Conservation (phyloP, 768 basidiomycete species). For the Suillus subluteus region DNA sequence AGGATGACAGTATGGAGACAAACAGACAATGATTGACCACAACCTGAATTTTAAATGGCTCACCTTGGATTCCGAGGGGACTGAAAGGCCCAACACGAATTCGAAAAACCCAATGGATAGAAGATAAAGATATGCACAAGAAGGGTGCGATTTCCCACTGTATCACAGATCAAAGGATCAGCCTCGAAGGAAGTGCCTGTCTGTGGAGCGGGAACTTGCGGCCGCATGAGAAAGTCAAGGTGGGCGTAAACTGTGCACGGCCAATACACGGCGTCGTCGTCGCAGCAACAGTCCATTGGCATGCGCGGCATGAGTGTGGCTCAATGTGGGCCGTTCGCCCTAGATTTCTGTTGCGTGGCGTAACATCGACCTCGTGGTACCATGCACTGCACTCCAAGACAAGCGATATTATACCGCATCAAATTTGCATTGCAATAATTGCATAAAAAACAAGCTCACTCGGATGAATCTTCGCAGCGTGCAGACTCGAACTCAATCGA, state of each 20-base stretch:
- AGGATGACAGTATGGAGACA: background rate
- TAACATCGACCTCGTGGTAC: background rate
- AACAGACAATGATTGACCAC: background rate
- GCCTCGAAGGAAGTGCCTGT: slow-evolving; percentile 6
- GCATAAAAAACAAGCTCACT: slow-evolving; percentile 3
- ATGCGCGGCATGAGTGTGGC: background rate
- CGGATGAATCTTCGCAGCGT: background rate
- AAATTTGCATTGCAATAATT: slow-evolving; percentile 5
- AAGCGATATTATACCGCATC: slow-evolving; percentile 8
- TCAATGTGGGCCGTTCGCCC: background rate
- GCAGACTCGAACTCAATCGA: slow-evolving; percentile 1
- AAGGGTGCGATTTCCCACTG: background rate
- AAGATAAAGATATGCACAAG: slow-evolving; percentile 1
- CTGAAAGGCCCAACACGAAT: background rate
- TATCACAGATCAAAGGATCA: slow-evolving; percentile 3
- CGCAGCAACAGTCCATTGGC: slow-evolving; percentile 4
- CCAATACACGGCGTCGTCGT: slow-evolving; percentile 1
- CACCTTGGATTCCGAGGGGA: slow-evolving; percentile 6
- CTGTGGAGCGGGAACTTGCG: slow-evolving; percentile 7
- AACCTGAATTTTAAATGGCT: background rate
- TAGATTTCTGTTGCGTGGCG: slow-evolving; percentile 4
- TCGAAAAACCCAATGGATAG: background rate
- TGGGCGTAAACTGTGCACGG: slow-evolving; percentile 6
- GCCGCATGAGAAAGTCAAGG: slow-evolving; percentile 5
- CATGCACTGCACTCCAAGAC: background rate